Conservation (phyloP, 2,329 filamentous ascomycete species). For the Cladosporium velox region DNA sequence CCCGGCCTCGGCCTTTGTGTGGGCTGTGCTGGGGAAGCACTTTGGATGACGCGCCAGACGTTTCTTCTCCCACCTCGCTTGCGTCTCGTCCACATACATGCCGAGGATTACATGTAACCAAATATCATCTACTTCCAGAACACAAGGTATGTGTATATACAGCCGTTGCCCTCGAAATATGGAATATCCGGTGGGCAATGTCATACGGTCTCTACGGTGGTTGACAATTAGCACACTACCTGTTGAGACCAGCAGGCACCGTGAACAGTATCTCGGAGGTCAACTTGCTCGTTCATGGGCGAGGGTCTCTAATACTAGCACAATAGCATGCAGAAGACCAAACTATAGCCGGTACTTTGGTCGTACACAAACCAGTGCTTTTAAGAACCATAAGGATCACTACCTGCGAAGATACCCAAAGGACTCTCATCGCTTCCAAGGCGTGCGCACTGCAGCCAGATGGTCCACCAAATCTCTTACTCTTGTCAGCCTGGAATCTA, state of each 20-base stretch:
- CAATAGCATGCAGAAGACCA: background rate
- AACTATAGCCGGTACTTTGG: too few relatives aligned
- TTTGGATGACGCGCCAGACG: constrained; percentile 10
- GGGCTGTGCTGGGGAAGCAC: constrained; percentile 5
- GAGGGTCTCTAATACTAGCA: background rate
- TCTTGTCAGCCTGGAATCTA: background rate
- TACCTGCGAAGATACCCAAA: background rate
- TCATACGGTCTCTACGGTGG: background rate
- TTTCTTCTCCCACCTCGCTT: constrained; percentile 2
- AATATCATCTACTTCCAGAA: background rate
- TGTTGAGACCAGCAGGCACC: background rate
- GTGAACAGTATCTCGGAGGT: background rate
- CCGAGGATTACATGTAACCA: background rate
- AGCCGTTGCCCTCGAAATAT: background rate
- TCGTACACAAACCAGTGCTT: too few relatives aligned
- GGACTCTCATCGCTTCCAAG: too few relatives aligned
- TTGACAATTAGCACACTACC: too few relatives aligned
- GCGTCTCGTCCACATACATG: background rate
- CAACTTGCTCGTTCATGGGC: background rate
- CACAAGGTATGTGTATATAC: background rate
- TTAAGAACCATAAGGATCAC: background rate
- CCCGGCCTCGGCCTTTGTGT: constrained; percentile 8
- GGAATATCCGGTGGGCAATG: background rate
- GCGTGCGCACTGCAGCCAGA: background rate
- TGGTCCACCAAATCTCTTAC: background rate